Evolutionary conservation across 257 asterid genomes (phyloP).

Genomic region (Solanum bulbocastanum): DNA sequence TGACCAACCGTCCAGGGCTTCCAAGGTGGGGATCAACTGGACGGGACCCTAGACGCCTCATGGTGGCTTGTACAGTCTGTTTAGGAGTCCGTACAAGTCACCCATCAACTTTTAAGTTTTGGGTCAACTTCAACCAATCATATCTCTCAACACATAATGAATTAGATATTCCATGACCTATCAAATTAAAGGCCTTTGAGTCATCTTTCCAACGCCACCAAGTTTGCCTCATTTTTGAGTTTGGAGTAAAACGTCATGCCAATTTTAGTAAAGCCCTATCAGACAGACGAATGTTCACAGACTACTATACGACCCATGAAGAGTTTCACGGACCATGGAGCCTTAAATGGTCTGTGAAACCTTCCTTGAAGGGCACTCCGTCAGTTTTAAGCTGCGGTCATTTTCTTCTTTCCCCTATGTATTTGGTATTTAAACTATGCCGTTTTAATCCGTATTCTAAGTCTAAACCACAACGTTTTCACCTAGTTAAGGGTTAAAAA

Average conservation of each 20-base stretch:
- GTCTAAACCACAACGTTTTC: not conserved
- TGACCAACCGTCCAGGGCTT: not conserved
- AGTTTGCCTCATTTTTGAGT: not conserved
- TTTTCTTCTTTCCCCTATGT: not conserved
- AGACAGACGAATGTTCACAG: not conserved
- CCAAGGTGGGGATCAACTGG: not conserved
- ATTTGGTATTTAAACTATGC: no score
- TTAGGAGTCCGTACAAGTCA: not conserved
- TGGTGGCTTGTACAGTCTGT: not conserved
- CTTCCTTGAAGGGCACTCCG: not conserved
- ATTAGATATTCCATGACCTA: not conserved
- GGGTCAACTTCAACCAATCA: not conserved
- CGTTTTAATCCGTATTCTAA: not conserved
- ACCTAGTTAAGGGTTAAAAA: not conserved
- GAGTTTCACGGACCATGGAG: not conserved
- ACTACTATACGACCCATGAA: not conserved
- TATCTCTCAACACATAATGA: not conserved
- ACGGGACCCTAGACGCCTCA: not conserved
- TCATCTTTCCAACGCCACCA: not conserved
- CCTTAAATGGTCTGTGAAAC: not conserved
- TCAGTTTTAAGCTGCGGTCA: not conserved
- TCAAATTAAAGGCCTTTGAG: not conserved
- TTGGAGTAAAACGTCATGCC: not conserved
- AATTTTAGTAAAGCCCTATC: not conserved
- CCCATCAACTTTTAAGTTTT: not conserved